These are phyloP conservation scores for Wickerhamiella sorbophila DNA, from an alignment of 805 yeast genomes.

Conservation along the genomic window DNA sequence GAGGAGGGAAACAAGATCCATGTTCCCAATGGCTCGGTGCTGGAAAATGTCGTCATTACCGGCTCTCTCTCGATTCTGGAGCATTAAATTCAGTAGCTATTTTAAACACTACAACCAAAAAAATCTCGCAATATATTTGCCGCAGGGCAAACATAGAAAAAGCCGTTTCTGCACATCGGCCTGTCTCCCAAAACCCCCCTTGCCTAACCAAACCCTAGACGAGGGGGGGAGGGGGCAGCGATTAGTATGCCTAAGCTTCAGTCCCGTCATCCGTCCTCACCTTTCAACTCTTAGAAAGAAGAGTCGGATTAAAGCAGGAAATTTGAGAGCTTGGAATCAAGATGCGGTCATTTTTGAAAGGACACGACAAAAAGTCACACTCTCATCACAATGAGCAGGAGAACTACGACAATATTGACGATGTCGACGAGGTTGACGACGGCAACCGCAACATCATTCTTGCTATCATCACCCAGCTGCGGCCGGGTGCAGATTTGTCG, in stretches of 20 bases:
- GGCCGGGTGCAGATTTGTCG: constrained; percentile 84
- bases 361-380: not conserved
- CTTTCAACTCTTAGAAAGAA: no score
- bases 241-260: no score
- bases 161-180: no score
- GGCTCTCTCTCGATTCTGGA: constrained; percentile 92
- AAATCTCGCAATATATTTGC: no score
- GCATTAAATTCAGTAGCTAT: constrained; percentile 53
- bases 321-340: not conserved
- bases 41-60: constrained; percentile 94
- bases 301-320: no score
- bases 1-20: constrained; percentile 94
- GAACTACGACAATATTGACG: constrained; percentile 26
- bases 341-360: not conserved
- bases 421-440: constrained; percentile 82
- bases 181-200: no score
- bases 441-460: constrained; percentile 76
- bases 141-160: no score
- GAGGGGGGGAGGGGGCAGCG: no score
- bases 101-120: no score
- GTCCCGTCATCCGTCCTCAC: no score
- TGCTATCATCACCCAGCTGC: constrained; percentile 78
- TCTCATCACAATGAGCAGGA: not conserved
- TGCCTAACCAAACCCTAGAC: no score
- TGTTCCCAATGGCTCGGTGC: constrained; percentile 88